phyloP scores from a whole-genome alignment of 345 rosid species.

The Salix exigua region DNA sequence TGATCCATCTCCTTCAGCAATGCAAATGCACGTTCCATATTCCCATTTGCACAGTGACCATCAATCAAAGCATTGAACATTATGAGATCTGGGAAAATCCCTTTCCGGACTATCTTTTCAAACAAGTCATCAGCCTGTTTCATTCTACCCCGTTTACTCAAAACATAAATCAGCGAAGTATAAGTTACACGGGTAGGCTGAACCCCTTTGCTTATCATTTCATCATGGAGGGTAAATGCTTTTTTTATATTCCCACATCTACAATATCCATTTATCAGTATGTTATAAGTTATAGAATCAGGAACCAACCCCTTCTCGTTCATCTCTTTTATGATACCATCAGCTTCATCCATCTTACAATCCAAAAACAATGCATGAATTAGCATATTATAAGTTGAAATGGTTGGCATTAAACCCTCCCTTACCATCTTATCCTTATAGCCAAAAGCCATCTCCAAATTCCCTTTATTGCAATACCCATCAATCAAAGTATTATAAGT shows the following conservation, averaged over 20 bases:
- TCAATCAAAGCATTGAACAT: constrained; percentile 75
- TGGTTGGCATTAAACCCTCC: constrained; percentile 57
- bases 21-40: constrained; percentile 57
- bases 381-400: constrained; percentile 73
- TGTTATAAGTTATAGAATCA: constrained; percentile 75
- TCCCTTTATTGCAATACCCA: constrained; percentile 63
- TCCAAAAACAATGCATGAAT: constrained; percentile 82
- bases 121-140: constrained; percentile 72
- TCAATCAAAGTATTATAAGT: constrained; percentile 76
- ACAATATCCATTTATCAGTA: constrained; percentile 77
- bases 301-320: constrained; percentile 47
- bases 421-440: constrained; percentile 76
- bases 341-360: constrained; percentile 56
- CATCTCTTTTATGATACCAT: constrained; percentile 61
- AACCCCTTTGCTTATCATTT: constrained; percentile 60
- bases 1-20: constrained; percentile 69
- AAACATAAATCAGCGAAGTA: constrained; percentile 68
- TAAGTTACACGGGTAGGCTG: constrained; percentile 68
- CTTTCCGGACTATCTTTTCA: constrained; percentile 43
- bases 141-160: constrained; percentile 59
- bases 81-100: constrained; percentile 57
- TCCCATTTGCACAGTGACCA: constrained; percentile 71
- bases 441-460: constrained; percentile 57
- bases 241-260: constrained; percentile 62
- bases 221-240: constrained; percentile 63